These are phyloP conservation scores for Limnomonas spitsbergensis DNA, from an alignment of 139 green algal genomes.

Conservation along the genomic window DNA sequence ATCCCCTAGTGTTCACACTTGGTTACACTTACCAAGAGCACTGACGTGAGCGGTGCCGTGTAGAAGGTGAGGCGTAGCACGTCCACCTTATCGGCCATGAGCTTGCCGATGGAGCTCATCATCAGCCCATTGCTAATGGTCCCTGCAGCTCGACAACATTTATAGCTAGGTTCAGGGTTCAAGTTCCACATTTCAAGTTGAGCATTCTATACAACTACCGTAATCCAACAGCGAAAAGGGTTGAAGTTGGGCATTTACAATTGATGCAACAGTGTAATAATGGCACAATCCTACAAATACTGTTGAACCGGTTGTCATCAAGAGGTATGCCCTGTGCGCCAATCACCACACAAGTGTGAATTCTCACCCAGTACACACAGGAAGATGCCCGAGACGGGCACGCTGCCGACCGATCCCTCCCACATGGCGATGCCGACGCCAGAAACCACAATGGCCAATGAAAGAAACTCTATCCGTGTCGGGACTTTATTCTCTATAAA, in stretches of 20 bases:
- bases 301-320: too few relatives aligned
- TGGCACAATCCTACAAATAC: too few relatives aligned
- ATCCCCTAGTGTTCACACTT: too few relatives aligned
- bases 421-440: conserved; percentile 40
- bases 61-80: conserved; percentile 76
- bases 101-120: conserved; percentile 41
- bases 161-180: not conserved
- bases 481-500: conserved; percentile 34
- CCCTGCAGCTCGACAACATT: conserved; percentile 16
- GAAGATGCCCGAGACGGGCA: conserved; percentile 20
- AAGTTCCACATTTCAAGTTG: too few relatives aligned
- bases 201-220: too few relatives aligned
- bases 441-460: conserved; percentile 37
- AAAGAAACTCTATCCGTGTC: conserved; percentile 24
- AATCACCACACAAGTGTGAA: too few relatives aligned
- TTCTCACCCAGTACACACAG: conserved; percentile 30
- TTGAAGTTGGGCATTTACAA: too few relatives aligned
- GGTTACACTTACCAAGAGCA: too few relatives aligned
- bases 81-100: conserved; percentile 69
- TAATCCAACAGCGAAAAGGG: too few relatives aligned
- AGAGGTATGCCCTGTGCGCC: too few relatives aligned
- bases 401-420: conserved; percentile 21
- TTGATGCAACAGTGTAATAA: too few relatives aligned
- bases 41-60: conserved; percentile 61
- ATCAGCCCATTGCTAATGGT: conserved; percentile 48